Conservation (phyloP, 2,329 filamentous ascomycete species). For the Fusarium piperis region DNA sequence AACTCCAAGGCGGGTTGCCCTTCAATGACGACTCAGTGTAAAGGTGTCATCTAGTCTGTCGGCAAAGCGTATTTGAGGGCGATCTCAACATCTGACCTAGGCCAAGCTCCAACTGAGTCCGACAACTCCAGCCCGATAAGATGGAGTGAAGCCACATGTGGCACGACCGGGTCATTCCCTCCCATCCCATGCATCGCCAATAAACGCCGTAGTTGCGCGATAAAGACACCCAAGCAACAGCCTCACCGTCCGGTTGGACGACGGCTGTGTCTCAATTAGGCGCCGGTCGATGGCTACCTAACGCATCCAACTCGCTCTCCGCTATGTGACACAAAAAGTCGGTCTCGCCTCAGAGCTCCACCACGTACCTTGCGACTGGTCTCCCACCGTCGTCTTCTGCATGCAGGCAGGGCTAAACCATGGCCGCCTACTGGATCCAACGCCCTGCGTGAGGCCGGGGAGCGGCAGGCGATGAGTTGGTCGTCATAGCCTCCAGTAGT, state of each 20-base stretch:
- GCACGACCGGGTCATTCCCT: conserved; percentile 17
- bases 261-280: conserved; percentile 26
- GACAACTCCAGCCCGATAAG: neutral
- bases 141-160: conserved; percentile 24
- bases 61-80: conserved; percentile 10
- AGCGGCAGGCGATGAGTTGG: conserved; percentile 30
- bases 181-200: conserved; percentile 14
- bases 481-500: conserved; percentile 19
- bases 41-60: conserved; percentile 8
- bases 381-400: conserved; percentile 13
- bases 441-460: conserved; percentile 19
- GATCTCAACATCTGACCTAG: conserved; percentile 12
- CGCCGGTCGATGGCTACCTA: conserved; percentile 34
- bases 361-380: conserved; percentile 26
- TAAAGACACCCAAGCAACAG: conserved; percentile 32
- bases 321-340: conserved; percentile 37
- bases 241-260: conserved; percentile 37
- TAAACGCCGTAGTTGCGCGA: conserved; percentile 23
- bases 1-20: conserved; percentile 8
- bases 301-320: conserved; percentile 13
- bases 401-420: conserved; percentile 31
- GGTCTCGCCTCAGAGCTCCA: conserved; percentile 40
- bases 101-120: conserved; percentile 4
- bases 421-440: conserved; percentile 12
- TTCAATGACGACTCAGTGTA: conserved; percentile 6